Percentiles rank a stretch among this genome's conserved stretches.
Conservation (phyloP, 2,329 filamentous ascomycete genomes). For the Tolypocladium guangdongense region DNA sequence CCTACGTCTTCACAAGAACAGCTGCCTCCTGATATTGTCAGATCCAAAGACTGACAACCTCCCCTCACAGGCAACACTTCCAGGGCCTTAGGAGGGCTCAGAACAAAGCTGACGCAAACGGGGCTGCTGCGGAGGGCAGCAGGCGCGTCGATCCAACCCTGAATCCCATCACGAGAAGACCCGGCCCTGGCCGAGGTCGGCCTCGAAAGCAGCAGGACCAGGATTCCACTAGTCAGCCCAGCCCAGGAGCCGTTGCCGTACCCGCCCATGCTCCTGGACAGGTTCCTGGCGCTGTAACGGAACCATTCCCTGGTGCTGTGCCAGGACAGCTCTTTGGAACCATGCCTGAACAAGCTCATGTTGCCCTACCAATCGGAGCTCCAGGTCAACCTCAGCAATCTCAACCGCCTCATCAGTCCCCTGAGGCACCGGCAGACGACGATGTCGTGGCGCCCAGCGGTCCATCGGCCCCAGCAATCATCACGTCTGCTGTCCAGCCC, state of each 20-base stretch:
- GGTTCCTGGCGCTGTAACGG: neutral
- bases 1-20: too few relatives aligned
- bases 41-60: neutral
- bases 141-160: conserved; percentile 36
- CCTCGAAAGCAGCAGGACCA: conserved; percentile 33
- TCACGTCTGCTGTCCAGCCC: neutral
- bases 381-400: neutral
- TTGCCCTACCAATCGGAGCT: neutral
- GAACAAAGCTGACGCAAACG: conserved; percentile 37
- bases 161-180: conserved; percentile 50
- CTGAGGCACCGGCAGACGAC: neutral
- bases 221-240: conserved; percentile 4
- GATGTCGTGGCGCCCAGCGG: neutral
- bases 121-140: conserved; percentile 20
- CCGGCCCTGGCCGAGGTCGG: conserved; percentile 45
- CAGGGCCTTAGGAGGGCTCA: conserved; percentile 46
- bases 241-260: neutral
- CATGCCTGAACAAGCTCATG: neutral
- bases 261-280: neutral
- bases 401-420: neutral
- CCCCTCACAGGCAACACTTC: conserved; percentile 43
- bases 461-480: neutral
- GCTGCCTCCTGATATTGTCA: neutral
- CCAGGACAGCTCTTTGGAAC: neutral
- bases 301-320: neutral